A percentile compares a stretch with the other conserved stretches of the same genome.
Evolutionary conservation across 345 rosid species (phyloP).

Genomic region (Brassica carinata): DNA sequence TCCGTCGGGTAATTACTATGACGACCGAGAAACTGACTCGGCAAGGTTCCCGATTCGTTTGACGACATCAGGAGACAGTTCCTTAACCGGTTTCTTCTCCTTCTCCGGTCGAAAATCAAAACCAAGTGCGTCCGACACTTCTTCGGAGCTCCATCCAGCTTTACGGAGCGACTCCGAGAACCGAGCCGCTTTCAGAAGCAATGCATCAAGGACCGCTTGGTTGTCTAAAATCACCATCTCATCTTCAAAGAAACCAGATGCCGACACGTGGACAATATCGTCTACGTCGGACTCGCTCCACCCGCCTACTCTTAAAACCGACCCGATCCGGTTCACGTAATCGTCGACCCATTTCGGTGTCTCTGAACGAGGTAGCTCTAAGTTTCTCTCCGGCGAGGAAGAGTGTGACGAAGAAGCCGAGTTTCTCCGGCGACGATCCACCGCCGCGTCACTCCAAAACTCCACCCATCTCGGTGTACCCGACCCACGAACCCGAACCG

Average conservation of each 20-base stretch:
- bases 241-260: conserved; percentile 78
- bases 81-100: conserved; percentile 70
- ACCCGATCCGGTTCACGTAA: conserved; percentile 76
- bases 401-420: conserved; percentile 57
- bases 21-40: conserved; percentile 76
- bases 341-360: conserved; percentile 87
- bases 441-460: conserved; percentile 91
- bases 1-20: conserved; percentile 23
- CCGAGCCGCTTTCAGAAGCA: conserved; percentile 86
- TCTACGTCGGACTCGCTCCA: conserved; percentile 82
- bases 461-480: conserved; percentile 91
- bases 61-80: conserved; percentile 71
- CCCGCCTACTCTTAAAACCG: conserved; percentile 81
- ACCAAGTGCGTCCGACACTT: conserved; percentile 86
- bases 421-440: conserved; percentile 74
- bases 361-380: conserved; percentile 67
- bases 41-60: conserved; percentile 78
- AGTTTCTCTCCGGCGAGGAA: conserved; percentile 71
- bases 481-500: conserved; percentile 46
- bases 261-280: conserved; percentile 78
- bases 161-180: conserved; percentile 81
- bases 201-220: conserved; percentile 76
- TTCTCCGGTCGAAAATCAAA: conserved; percentile 83
- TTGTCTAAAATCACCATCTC: conserved; percentile 81
- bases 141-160: conserved; percentile 99